Base-by-base conservation (phyloP, 176 grass and related monocot species). In the Bolboschoenus planiculmis region DNA sequence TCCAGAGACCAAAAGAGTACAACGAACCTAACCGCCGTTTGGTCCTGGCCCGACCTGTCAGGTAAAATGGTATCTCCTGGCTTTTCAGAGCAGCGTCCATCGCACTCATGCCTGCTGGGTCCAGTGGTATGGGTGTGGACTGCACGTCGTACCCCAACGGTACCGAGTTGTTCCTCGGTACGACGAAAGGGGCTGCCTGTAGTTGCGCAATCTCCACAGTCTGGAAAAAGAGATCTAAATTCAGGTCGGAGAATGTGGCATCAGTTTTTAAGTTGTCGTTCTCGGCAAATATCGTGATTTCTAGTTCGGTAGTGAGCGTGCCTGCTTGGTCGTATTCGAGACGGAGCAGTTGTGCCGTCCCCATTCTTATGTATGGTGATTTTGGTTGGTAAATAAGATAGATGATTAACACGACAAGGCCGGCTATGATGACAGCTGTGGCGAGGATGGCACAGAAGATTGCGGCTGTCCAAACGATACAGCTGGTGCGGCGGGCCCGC, bases 81-180 rank as follows among this genome's bases (percentile, higher is more conserved):
- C 36, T 48, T 14, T 85, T 60, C 9, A 97, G 73, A 53, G 92
- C 88, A 7, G 23, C 3, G 83, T 91, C 88, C 90, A 97, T 77
- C 56, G 84, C 84, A 3, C 37, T 81, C 78, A 87, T 86, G 0
- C 67, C 73, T 9, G 30, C 10, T 61, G 18, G 15, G 44, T 89
- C 90, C 0, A 97, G 85, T 56, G 90, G 89, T 5, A 88, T 79
- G 0, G 85, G 64, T 4, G 14, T 56, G 1, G 90, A 86, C 1
- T 81, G 78, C 74, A 88, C 87, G 36, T 86, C 71, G 82, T 97
- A 97, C 0, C 55, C 76, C 81, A 97, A 83, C n/a, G 90, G 83
- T 15, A 89, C 26, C 4, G 33, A 27, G 4, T 81, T 88, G 59
- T 62, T 84, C 4, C 21, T 44, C 3, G 85, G 85, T 33, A 93